Percentiles rank a stretch among this genome's conserved stretches.
Evolutionary conservation across 495 filamentous ascomycete species (phyloP).

Genomic region (Aspergillus olivimuriae): DNA sequence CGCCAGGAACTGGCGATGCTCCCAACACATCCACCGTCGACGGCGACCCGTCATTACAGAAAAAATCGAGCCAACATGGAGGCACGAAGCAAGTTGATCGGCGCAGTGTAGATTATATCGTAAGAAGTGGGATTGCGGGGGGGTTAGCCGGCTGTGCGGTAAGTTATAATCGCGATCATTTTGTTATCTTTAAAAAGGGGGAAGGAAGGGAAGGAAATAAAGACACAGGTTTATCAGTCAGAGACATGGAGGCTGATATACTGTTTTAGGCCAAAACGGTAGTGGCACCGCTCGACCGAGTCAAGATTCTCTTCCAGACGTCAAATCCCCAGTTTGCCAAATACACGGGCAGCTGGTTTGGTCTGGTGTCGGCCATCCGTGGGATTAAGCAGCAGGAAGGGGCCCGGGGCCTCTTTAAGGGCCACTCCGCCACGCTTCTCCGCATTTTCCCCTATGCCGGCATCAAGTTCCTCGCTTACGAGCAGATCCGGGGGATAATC

Average conservation of each 20-base stretch:
- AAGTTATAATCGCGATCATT: conserved; percentile 26
- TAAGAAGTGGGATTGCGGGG: conserved; percentile 75
- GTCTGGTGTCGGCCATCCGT: conserved; percentile 66
- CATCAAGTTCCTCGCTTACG: conserved; percentile 96
- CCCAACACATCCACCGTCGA: conserved; percentile 5
- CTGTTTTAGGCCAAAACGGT: conserved; percentile 82
- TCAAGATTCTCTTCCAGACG: conserved; percentile 98
- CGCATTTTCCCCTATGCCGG: conserved; percentile 96
- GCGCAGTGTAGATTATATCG: conserved; percentile 74
- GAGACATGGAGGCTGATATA: too few relatives aligned
- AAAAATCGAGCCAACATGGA: conserved; percentile 11
- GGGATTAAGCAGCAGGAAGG: conserved; percentile 79
- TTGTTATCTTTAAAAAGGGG: neutral
- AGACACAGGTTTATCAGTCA: neutral
- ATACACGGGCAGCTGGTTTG: conserved; percentile 82
- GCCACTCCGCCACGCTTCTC: conserved; percentile 88
- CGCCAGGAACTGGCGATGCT: conserved; percentile 19
- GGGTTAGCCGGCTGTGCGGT: conserved; percentile 85
- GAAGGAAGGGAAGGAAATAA: neutral
- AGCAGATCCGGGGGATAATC: conserved; percentile 75
- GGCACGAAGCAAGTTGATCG: conserved; percentile 47
- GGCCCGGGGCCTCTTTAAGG: conserved; percentile 71
- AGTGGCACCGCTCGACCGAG: conserved; percentile 91
- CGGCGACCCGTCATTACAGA: conserved; percentile 3
- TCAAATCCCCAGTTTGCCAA: conserved; percentile 89